Evolutionary conservation across 345 rosid species (phyloP).

Genomic region (Arabis alpina): DNA sequence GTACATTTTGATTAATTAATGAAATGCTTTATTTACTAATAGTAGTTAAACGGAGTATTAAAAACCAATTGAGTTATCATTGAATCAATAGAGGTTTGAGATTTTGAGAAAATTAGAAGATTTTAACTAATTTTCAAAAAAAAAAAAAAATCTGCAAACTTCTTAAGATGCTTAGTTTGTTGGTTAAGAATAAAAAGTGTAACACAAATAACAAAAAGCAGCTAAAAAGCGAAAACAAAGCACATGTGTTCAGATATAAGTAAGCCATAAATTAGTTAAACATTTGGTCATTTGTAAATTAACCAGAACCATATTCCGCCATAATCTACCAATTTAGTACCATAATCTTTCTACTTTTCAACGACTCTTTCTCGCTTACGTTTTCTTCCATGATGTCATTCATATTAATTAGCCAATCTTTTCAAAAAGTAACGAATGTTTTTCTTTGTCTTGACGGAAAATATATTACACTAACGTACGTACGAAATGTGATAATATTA

Average conservation of each 20-base stretch:
- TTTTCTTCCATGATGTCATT: neutral
- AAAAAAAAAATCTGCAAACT: constrained; percentile 2
- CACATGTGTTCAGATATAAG: constrained; percentile 31
- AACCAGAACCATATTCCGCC: constrained; percentile 29
- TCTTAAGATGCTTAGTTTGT: neutral
- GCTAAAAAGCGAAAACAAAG: neutral
- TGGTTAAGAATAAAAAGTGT: neutral
- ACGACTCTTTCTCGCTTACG: constrained; percentile 17
- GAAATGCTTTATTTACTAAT: no score
- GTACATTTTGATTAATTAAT: no score
- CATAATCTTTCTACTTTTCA: constrained; percentile 9
- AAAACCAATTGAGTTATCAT: no score
- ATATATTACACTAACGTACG: neutral
- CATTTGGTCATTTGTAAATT: neutral
- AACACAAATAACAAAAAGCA: neutral
- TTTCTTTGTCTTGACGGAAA: neutral
- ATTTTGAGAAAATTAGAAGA: no score
- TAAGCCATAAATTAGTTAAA: constrained; percentile 23
- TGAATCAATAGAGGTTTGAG: no score
- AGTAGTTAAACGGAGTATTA: no score
- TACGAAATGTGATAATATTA: constrained; percentile 23
- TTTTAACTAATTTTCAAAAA: neutral
- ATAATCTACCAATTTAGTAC: constrained; percentile 32
- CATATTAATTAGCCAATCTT: neutral
- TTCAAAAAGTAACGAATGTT: constrained; percentile 8